Base-by-base conservation (phyloP, 768 basidiomycete species). In the Tulasnella sp. region DNA sequence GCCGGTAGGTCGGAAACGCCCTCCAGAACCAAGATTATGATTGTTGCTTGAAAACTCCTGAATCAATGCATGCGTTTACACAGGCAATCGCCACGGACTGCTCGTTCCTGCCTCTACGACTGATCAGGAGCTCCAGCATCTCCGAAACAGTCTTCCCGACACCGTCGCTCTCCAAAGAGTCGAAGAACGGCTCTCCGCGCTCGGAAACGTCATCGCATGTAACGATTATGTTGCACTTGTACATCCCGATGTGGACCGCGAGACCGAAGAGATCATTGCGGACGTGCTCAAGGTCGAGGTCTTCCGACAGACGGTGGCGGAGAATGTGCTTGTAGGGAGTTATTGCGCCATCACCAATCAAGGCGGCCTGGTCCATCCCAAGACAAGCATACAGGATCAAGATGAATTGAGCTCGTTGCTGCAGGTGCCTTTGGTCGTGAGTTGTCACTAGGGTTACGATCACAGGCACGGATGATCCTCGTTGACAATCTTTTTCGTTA, bases 201-300 rank as follows among this genome's bases (percentile, higher is more conserved):
- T 99, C 25, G 96, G 96, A 22, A 99, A 99, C 70, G 94, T 99
- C 62, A 93, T 99, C 70, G 92, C 91, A 11, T 93, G 90, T 74
- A 99, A 98, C 72, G 96, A 99, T 74, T 88, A 98, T 68, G 94
- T 99, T 65, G 96, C 96, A 7, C 85, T 99, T 66, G 96, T 98
- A 24, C 96, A 99, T 71, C 96, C 96, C 7, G 96, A 99, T 65
- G 75, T 98, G 61, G 96, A 98, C 74, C 83, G 96, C 62, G 96
- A 98, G 73, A 99, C 96, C 22, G 96, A 99, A 69, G 96, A 99
- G 73, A 98, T 99, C 74, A 97, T 99, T 72, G 96, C 96, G 27
- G 96, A 99, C 70, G 91, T 96, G 19, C 81, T 99, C 65, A 98
- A 98, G 72, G 96, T 98, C 62, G 96, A 99, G 70, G 96, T 98